phyloP scores from a whole-genome alignment of 768 basidiomycete species.

The Kwoniella sp. region DNA sequence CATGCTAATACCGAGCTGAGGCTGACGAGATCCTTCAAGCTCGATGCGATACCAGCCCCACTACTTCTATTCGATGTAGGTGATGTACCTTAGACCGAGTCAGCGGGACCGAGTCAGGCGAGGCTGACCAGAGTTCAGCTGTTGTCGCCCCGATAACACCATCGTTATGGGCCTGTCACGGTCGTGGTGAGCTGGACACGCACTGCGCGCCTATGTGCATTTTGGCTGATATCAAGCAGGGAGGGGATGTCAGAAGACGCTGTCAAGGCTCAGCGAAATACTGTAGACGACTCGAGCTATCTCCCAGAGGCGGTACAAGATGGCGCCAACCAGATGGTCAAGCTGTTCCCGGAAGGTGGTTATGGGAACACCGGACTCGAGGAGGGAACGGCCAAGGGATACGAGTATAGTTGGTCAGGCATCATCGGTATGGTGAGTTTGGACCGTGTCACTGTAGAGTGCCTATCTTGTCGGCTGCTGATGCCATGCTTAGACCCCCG shows the following conservation, averaged over 20 bases:
- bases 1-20: neutral
- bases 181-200: constrained; percentile 16
- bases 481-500: constrained; percentile 32
- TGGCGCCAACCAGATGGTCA: constrained; percentile 15
- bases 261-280: constrained; percentile 15
- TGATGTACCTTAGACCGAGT: no score
- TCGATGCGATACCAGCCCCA: constrained; percentile 29
- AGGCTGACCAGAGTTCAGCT: neutral
- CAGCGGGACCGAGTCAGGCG: no score
- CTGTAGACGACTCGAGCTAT: constrained; percentile 28
- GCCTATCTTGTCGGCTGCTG: neutral
- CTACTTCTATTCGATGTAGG: constrained; percentile 38
- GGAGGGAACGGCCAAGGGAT: constrained; percentile 20
- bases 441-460: no score
- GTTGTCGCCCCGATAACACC: constrained; percentile 31
- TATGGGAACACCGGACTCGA: constrained; percentile 12
- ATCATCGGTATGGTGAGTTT: constrained; percentile 42
- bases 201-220: neutral
- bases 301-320: constrained; percentile 17
- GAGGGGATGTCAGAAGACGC: constrained; percentile 21
- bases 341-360: constrained; percentile 26
- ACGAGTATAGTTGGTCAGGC: constrained; percentile 42
- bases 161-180: constrained; percentile 31
- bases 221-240: neutral
- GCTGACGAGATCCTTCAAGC: constrained; percentile 3